These are phyloP conservation scores for Diplodia corticola DNA, from an alignment of 2,329 filamentous ascomycete genomes.

Conservation along the genomic window DNA sequence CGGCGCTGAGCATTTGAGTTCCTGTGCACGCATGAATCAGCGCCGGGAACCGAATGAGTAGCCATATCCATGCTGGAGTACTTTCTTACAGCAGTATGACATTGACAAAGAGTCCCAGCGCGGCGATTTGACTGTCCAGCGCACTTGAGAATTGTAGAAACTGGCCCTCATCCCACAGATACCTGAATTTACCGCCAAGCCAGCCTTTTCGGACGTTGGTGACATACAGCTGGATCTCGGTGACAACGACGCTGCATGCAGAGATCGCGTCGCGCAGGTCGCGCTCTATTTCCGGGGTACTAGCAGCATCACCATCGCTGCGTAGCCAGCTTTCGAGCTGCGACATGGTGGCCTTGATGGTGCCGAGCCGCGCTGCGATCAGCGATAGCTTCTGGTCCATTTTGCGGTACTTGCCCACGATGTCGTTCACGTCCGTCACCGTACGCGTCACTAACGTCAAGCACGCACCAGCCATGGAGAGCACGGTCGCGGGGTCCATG, in stretches of 20 bases:
- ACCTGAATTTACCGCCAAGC: not conserved
- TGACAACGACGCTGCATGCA: not conserved
- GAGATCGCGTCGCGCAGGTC: not conserved
- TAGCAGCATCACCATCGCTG: not conserved
- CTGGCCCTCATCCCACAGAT: not conserved
- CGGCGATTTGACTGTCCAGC: not conserved
- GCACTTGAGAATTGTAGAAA: not conserved
- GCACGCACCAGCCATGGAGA: not conserved
- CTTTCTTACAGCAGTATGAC: not conserved
- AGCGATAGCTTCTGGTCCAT: constrained; percentile 1
- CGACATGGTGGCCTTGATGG: not conserved
- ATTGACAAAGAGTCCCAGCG: not conserved
- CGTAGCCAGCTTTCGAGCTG: not conserved
- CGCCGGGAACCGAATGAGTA: not conserved
- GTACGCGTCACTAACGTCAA: not conserved
- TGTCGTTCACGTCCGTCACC: not conserved
- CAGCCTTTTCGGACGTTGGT: not conserved
- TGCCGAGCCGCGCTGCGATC: not conserved
- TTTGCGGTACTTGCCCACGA: not conserved
- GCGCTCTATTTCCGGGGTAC: no score
- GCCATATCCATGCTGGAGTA: no score
- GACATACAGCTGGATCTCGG: not conserved
- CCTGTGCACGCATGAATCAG: not conserved
- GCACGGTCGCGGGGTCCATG: not conserved
- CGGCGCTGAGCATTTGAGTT: not conserved